phyloP scores from a whole-genome alignment of 139 green algal genomes.

The Tetradesmus obliquus region DNA sequence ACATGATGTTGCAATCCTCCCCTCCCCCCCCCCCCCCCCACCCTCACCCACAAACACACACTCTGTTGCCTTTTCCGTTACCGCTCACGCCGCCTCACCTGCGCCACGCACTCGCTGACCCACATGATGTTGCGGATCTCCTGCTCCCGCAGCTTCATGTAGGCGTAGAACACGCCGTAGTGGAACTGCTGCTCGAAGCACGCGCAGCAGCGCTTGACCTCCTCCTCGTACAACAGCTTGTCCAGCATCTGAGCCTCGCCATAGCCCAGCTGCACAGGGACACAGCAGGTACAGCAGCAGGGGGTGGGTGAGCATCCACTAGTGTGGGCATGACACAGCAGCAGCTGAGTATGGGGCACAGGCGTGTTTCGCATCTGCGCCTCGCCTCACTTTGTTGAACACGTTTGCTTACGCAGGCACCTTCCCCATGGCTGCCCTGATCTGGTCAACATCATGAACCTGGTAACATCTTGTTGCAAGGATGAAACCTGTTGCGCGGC shows the following conservation, averaged over 20 bases:
- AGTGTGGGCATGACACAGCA: not conserved
- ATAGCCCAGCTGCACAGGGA: conserved; percentile 75
- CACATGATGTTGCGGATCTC: conserved; percentile 98
- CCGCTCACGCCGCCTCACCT: not conserved
- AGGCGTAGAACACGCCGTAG: conserved; percentile 92
- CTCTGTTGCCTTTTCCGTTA: too few relatives aligned
- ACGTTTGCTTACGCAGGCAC: conserved; percentile 78
- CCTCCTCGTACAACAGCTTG: conserved; percentile 96
- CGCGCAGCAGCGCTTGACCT: conserved; percentile 78
- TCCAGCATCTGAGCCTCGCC: conserved; percentile 95
- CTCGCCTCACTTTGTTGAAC: conserved; percentile 64
- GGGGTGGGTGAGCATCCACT: not conserved
- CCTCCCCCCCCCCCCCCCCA: too few relatives aligned
- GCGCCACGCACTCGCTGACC: conserved; percentile 92
- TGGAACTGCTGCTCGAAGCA: conserved; percentile 97
- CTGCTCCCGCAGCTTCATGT: conserved; percentile 93
- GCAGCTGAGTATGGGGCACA: not conserved
- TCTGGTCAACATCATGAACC: conserved; percentile 80
- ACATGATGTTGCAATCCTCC: conserved; percentile 97
- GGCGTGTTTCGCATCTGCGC: conserved; percentile 88
- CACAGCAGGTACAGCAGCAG: not conserved
- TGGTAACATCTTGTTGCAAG: not conserved
- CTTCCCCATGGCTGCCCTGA: conserved; percentile 91
- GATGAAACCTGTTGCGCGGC: not conserved
- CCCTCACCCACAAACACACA: not conserved